Evolutionary conservation across 202 grass and related monocot genomes (phyloP).

Genomic region (Bolboschoenoplectus hybrid): DNA sequence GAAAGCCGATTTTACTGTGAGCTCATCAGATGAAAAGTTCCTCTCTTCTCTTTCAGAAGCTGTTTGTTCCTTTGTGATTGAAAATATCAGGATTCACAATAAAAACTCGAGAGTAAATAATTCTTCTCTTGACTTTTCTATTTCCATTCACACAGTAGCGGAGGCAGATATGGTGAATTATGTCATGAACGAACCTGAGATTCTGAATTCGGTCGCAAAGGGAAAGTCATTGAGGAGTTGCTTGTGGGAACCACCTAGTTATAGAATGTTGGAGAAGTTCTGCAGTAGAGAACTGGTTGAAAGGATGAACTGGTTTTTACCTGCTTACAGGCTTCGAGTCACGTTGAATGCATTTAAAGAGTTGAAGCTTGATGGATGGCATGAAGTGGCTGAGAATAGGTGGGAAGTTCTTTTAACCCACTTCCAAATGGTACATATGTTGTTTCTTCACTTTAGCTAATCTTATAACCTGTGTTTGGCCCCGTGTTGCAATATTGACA

Average conservation of each 20-base stretch:
- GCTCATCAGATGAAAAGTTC: conserved; percentile 71
- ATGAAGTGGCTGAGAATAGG: conserved; percentile 61
- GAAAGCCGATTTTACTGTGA: conserved; percentile 46
- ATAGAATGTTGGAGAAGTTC: conserved; percentile 53
- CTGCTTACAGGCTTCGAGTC: conserved; percentile 77
- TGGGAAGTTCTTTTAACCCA: conserved; percentile 83
- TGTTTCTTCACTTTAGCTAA: conserved; percentile 21
- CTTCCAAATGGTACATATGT: conserved; percentile 82
- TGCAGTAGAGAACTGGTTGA: conserved; percentile 48
- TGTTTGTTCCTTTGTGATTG: conserved; percentile 60
- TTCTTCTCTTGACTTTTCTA: conserved; percentile 66
- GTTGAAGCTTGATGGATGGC: conserved; percentile 59
- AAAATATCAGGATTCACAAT: conserved; percentile 46
- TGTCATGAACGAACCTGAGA: conserved; percentile 52
- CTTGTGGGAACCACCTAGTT: conserved; percentile 68
- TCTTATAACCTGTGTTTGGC: background rate
- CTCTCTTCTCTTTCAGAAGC: conserved; percentile 79
- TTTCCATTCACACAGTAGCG: conserved; percentile 67
- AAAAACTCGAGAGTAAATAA: conserved; percentile 35
- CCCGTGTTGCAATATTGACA: background rate
- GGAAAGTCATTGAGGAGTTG: conserved; percentile 43
- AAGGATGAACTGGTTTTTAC: conserved; percentile 70
- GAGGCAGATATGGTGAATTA: conserved; percentile 55
- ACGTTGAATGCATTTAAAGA: conserved; percentile 51
- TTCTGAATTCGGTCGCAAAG: conserved; percentile 37